phyloP scores from a whole-genome alignment of 2,329 filamentous ascomycete species.

The Cladosporium sp. region DNA sequence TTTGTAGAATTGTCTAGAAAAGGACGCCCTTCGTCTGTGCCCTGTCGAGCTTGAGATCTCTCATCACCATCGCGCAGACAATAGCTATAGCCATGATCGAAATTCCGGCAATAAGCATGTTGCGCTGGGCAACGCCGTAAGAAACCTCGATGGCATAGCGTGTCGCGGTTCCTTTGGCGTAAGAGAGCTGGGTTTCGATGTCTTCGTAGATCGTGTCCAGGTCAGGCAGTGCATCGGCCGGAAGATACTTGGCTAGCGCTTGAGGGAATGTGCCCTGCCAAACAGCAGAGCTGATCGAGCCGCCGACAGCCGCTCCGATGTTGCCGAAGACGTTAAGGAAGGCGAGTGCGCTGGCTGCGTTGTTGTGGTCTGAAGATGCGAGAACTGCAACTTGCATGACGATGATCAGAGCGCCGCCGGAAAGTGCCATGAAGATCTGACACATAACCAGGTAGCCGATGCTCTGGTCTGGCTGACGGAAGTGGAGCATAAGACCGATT shows the following conservation, averaged over 20 bases:
- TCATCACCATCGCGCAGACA: conserved; percentile 22
- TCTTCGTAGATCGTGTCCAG: conserved; percentile 50
- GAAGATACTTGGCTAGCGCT: conserved; percentile 24
- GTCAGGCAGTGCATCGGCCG: conserved; percentile 13
- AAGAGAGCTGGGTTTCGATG: conserved; percentile 55
- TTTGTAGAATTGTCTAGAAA: neutral
- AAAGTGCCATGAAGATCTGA: conserved; percentile 60
- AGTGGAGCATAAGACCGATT: conserved; percentile 39
- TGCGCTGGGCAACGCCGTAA: conserved; percentile 39
- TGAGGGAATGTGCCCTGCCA: conserved; percentile 30
- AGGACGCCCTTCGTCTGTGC: conserved; percentile 21
- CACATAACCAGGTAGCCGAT: conserved; percentile 56
- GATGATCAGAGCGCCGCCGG: conserved; percentile 58
- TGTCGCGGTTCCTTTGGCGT: conserved; percentile 52
- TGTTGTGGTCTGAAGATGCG: conserved; percentile 44
- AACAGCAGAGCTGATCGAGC: conserved; percentile 32
- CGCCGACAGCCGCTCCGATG: conserved; percentile 56
- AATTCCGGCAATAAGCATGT: conserved; percentile 40
- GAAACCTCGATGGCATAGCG: conserved; percentile 45
- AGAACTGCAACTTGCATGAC: conserved; percentile 61
- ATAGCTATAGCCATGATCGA: conserved; percentile 22
- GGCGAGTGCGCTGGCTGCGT: conserved; percentile 29
- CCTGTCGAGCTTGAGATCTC: conserved; percentile 26
- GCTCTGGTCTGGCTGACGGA: conserved; percentile 39
- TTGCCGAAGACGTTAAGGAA: conserved; percentile 25